Percentiles rank a stretch among this genome's conserved stretches.
These are phyloP conservation scores for Aspergillus kassunensis DNA, from an alignment of 495 filamentous ascomycete genomes.

Conservation along the genomic window DNA sequence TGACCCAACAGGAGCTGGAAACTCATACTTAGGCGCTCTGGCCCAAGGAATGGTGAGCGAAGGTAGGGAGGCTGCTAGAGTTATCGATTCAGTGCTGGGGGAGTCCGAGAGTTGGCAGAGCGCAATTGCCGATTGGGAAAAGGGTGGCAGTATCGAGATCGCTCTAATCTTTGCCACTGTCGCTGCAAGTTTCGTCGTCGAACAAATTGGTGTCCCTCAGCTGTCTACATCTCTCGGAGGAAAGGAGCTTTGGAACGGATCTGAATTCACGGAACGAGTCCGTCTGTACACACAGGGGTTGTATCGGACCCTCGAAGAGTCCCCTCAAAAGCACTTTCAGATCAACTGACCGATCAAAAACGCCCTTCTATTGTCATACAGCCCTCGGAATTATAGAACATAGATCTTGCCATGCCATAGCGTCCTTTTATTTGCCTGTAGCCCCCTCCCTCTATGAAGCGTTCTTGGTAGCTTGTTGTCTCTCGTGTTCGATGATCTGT, in stretches of 20 bases:
- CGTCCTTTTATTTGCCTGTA: constrained; percentile 17
- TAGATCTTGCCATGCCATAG: constrained; percentile 27
- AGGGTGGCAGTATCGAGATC: constrained; percentile 51
- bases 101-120: constrained; percentile 30
- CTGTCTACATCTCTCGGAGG: constrained; percentile 49
- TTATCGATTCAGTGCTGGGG: constrained; percentile 34
- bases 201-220: constrained; percentile 81
- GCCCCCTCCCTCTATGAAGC: constrained; percentile 35
- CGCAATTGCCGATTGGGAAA: constrained; percentile 23
- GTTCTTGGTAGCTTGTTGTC: constrained; percentile 52
- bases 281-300: constrained; percentile 50
- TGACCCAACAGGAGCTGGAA: constrained; percentile 95
- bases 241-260: constrained; percentile 75
- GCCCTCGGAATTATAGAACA: constrained; percentile 37
- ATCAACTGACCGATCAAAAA: constrained; percentile 45
- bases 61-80: constrained; percentile 37
- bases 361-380: constrained; percentile 47
- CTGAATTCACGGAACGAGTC: constrained; percentile 50
- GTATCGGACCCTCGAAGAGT: constrained; percentile 43
- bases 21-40: constrained; percentile 85
- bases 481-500: constrained; percentile 87
- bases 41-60: constrained; percentile 64
- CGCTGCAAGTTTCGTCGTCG: constrained; percentile 88
- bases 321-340: constrained; percentile 41
- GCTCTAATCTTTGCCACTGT: constrained; percentile 78